Conservation (phyloP, 2,329 filamentous ascomycete species). For the Colletotrichum australisinense region DNA sequence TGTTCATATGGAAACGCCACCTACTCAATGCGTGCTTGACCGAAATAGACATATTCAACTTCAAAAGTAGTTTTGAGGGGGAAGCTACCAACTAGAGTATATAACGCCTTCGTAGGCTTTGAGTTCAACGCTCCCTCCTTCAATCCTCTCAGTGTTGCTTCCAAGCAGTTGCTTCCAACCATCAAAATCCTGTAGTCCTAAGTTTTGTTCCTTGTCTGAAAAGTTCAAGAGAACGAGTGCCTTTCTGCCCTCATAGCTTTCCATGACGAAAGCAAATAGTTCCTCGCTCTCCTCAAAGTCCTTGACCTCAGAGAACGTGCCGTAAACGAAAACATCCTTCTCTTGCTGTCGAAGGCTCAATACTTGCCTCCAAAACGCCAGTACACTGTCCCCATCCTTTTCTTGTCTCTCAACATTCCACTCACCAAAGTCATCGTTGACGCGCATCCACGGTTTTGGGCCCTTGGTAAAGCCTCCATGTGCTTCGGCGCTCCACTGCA, state of each 20-base stretch:
- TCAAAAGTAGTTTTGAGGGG: not conserved
- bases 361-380: not conserved
- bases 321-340: not conserved
- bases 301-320: not conserved
- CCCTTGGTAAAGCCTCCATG: conserved; percentile 56
- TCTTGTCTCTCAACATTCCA: not conserved
- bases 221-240: not conserved
- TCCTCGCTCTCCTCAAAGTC: not conserved
- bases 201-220: not conserved
- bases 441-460: conserved; percentile 41
- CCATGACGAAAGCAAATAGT: not conserved
- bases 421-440: conserved; percentile 39
- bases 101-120: not conserved
- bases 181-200: not conserved
- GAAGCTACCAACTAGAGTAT: not conserved
- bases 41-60: not conserved
- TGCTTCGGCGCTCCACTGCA: conserved; percentile 62
- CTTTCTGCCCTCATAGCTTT: not conserved
- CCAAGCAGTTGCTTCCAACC: not conserved
- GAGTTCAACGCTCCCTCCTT: not conserved
- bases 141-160: not conserved
- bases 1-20: not conserved
- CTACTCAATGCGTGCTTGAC: not conserved
- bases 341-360: not conserved
- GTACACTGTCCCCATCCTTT: not conserved